phyloP scores from a whole-genome alignment of 2,329 filamentous ascomycete species.

The Neurospora sp. region DNA sequence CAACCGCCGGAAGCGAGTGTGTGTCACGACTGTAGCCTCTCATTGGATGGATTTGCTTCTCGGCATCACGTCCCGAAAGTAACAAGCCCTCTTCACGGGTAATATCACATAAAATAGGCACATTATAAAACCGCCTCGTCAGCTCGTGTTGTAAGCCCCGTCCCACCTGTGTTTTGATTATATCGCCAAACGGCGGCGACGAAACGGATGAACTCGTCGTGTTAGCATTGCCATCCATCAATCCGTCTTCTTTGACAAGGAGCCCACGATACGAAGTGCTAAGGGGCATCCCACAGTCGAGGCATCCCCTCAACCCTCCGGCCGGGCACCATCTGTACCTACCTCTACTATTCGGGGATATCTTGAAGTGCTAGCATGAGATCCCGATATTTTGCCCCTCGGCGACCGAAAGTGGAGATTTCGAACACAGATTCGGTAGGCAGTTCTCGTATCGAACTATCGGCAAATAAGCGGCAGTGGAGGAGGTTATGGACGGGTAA shows the following conservation, averaged over 20 bases:
- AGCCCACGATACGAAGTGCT: neutral
- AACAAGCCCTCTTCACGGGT: neutral
- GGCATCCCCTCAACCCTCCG: neutral
- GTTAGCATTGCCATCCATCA: neutral
- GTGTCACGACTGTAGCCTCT: neutral
- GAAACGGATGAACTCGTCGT: neutral
- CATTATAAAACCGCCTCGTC: neutral
- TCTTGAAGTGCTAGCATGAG: neutral
- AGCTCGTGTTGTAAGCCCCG: neutral
- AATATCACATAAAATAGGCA: neutral
- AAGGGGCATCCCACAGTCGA: neutral
- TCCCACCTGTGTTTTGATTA: neutral
- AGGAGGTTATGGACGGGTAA: neutral
- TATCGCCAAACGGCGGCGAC: neutral
- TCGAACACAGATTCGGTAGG: neutral
- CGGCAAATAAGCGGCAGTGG: neutral
- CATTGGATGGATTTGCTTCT: neutral
- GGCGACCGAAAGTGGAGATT: neutral
- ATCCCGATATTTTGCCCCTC: neutral
- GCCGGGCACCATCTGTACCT: neutral
- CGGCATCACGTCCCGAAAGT: neutral
- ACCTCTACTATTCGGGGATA: neutral
- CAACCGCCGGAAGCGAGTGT: neutral
- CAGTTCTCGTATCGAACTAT: neutral
- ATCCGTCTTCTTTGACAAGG: neutral